phyloP scores from a whole-genome alignment of 2,329 filamentous ascomycete species.

The Penicillium sp. region DNA sequence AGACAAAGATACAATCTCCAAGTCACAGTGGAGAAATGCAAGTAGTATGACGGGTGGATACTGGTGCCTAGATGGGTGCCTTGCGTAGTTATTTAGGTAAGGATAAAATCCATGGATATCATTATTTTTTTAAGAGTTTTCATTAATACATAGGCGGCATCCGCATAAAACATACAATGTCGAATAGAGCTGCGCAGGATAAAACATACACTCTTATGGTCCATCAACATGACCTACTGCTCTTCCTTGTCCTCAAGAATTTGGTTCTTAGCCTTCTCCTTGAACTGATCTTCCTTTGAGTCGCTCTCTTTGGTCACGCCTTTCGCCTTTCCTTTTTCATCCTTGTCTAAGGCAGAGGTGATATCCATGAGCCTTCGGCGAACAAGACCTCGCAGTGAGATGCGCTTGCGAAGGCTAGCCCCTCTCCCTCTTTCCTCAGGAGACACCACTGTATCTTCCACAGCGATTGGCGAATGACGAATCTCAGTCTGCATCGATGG shows the following conservation, averaged over 20 bases:
- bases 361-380: slow-evolving; percentile 7
- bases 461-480: background rate
- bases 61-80: too few species aligned
- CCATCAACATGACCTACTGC: background rate
- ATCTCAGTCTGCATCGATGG: background rate
- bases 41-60: background rate
- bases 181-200: background rate
- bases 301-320: background rate
- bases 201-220: background rate
- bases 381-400: slow-evolving; percentile 15
- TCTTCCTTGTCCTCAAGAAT: background rate
- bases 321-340: background rate
- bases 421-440: slow-evolving; percentile 14
- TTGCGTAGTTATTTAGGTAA: too few species aligned
- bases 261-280: background rate
- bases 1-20: background rate
- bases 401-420: slow-evolving; percentile 6
- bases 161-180: background rate
- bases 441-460: background rate
- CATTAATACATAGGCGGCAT: background rate
- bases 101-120: background rate
- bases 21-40: background rate
- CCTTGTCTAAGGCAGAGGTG: background rate
- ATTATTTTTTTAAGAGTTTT: background rate
- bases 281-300: background rate